Percentiles rank a stretch among this genome's conserved stretches.
phyloP scores from a whole-genome alignment of 2,329 filamentous ascomycete species.

The Sporothrix pallida region DNA sequence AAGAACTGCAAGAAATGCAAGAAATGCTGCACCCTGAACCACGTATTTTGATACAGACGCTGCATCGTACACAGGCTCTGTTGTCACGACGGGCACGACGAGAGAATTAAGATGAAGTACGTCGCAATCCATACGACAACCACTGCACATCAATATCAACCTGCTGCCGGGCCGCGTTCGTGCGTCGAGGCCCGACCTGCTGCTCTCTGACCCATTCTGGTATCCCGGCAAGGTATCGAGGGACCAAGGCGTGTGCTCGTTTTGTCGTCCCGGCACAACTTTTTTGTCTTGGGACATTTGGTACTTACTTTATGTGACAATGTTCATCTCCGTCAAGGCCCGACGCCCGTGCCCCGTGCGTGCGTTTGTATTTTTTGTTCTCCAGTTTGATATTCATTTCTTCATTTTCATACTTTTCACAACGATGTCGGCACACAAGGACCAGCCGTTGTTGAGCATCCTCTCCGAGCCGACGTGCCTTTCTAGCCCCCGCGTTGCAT shows the following conservation, averaged over 20 bases:
- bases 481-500: constrained; percentile 7
- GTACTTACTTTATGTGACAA: background rate
- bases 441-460: background rate
- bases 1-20: background rate
- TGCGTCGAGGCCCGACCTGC: background rate
- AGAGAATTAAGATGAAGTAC: background rate
- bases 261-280: background rate
- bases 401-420: too few relatives aligned
- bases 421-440: background rate
- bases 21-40: background rate
- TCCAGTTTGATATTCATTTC: too few relatives aligned
- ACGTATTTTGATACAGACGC: background rate
- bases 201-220: background rate
- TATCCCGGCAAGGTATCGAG: too few relatives aligned
- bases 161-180: background rate
- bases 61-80: background rate
- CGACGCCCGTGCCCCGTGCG: background rate
- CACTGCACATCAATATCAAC: too few relatives aligned
- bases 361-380: too few relatives aligned
- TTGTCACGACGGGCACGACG: background rate
- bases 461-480: background rate
- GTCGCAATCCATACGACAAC: background rate
- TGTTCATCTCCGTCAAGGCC: background rate
- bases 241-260: background rate
- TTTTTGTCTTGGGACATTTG: background rate